Conservation (phyloP, 805 yeast genomes). For the Saccharomycopsis babjevae region DNA sequence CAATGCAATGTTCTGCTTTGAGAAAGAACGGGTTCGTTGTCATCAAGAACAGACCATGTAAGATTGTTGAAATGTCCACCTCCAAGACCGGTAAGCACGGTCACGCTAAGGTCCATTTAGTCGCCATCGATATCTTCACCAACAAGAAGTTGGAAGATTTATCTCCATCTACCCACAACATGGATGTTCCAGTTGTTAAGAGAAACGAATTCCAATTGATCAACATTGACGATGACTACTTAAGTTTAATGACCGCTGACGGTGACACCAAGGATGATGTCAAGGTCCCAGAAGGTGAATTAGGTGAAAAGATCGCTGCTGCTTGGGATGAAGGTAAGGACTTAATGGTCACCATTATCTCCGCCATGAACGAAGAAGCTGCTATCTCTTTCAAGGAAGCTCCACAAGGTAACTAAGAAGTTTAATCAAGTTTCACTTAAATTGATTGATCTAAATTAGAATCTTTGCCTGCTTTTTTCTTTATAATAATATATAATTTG, state of each 20-base stretch:
- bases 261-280: slow-evolving; percentile 99
- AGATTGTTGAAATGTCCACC: slow-evolving; percentile 99
- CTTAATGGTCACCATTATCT: slow-evolving; percentile 87
- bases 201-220: slow-evolving; percentile 96
- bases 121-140: slow-evolving; percentile 98
- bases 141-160: slow-evolving; percentile 99
- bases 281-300: slow-evolving; percentile 94
- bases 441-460: background rate
- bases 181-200: slow-evolving; percentile 97
- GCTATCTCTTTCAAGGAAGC: slow-evolving; percentile 98
- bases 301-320: slow-evolving; percentile 85
- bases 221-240: slow-evolving; percentile 97
- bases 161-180: slow-evolving; percentile 99
- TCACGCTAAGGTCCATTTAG: slow-evolving; percentile 99
- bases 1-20: slow-evolving; percentile 99
- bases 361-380: slow-evolving; percentile 99
- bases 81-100: slow-evolving; percentile 99
- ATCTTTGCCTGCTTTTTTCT: background rate
- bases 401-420: slow-evolving; percentile 48
- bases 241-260: slow-evolving; percentile 90
- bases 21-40: slow-evolving; percentile 99
- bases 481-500: slow-evolving; percentile 1
- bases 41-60: slow-evolving; percentile 98
- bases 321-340: slow-evolving; percentile 99
- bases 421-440: slow-evolving; percentile 11